phyloP scores from a whole-genome alignment of 495 filamentous ascomycete species.

The Aspergillus ostianus region DNA sequence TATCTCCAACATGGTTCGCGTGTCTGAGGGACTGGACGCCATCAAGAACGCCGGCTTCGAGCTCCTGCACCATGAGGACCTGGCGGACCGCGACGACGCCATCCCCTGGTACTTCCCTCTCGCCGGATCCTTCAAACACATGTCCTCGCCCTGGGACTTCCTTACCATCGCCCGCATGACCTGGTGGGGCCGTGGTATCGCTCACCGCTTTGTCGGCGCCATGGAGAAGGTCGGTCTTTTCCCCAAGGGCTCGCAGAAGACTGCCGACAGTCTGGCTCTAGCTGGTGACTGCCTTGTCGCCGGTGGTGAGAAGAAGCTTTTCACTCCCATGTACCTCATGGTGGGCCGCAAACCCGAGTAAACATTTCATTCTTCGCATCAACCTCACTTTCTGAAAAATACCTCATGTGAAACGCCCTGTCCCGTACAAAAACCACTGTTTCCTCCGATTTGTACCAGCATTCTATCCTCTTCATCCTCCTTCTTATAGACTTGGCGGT shows the following conservation, averaged over 20 bases:
- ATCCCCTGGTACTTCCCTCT: constrained; percentile 97
- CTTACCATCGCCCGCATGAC: constrained; percentile 90
- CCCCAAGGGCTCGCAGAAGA: constrained; percentile 89
- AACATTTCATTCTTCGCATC: constrained; percentile 4
- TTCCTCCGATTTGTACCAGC: constrained; percentile 5
- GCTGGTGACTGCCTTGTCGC: constrained; percentile 87
- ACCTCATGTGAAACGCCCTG: constrained; percentile 12
- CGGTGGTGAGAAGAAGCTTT: constrained; percentile 87
- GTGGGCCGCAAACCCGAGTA: constrained; percentile 81
- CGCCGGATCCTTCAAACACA: constrained; percentile 76
- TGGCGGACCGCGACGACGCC: constrained; percentile 74
- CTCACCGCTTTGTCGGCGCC: constrained; percentile 77
- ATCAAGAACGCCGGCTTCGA: constrained; percentile 90
- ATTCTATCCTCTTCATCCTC: constrained; percentile 11
- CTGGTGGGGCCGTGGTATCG: constrained; percentile 68
- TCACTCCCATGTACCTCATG: constrained; percentile 99
- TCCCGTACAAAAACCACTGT: constrained; percentile 18
- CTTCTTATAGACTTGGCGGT: constrained; percentile 18
- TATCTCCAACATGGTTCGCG: constrained; percentile 96
- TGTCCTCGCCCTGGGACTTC: constrained; percentile 75
- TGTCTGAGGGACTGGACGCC: constrained; percentile 78
- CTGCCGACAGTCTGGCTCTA: constrained; percentile 79
- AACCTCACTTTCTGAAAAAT: neutral
- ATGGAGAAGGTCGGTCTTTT: constrained; percentile 75
- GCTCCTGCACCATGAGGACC: constrained; percentile 81